phyloP scores from a whole-genome alignment of 2,329 filamentous ascomycete genomes.

The Epichloe festucae region DNA sequence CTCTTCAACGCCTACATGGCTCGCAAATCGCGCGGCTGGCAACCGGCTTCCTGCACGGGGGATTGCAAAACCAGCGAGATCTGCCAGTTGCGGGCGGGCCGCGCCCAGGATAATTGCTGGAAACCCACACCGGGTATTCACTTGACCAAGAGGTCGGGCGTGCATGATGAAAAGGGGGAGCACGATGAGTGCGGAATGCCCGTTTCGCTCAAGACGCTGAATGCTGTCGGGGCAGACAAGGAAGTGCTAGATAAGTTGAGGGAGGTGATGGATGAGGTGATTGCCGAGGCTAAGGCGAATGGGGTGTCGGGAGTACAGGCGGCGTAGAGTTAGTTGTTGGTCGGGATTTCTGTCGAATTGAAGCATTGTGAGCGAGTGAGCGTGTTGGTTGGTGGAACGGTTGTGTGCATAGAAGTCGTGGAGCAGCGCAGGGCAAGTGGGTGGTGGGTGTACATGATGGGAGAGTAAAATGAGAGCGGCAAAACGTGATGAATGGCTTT shows the following conservation, averaged over 20 bases:
- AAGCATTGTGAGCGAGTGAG: too few species aligned
- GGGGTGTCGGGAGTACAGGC: not conserved
- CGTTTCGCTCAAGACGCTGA: slow-evolving; percentile 14
- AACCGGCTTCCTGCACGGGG: slow-evolving; percentile 24
- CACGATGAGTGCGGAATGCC: slow-evolving; percentile 19
- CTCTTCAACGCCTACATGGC: slow-evolving; percentile 34
- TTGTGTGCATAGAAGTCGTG: too few species aligned
- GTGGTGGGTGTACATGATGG: too few species aligned
- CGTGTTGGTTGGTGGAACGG: too few species aligned
- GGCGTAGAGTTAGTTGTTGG: not conserved
- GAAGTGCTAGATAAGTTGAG: slow-evolving; percentile 14
- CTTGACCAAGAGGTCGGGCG: slow-evolving; percentile 16
- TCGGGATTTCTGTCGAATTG: too few species aligned
- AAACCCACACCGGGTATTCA: slow-evolving; percentile 22
- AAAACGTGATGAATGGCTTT: too few species aligned
- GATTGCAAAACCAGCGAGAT: slow-evolving; percentile 33
- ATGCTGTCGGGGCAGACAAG: slow-evolving; percentile 13
- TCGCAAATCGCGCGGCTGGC: slow-evolving; percentile 35
- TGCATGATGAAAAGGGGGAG: slow-evolving; percentile 7
- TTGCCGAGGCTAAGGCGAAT: not conserved
- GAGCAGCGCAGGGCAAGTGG: too few species aligned
- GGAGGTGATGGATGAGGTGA: slow-evolving; percentile 6
- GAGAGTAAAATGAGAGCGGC: too few species aligned
- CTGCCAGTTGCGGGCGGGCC: slow-evolving; percentile 38
- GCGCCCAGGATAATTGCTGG: slow-evolving; percentile 39